Conservation (phyloP, 768 basidiomycete genomes). For the Xanthoconium purpureum region DNA sequence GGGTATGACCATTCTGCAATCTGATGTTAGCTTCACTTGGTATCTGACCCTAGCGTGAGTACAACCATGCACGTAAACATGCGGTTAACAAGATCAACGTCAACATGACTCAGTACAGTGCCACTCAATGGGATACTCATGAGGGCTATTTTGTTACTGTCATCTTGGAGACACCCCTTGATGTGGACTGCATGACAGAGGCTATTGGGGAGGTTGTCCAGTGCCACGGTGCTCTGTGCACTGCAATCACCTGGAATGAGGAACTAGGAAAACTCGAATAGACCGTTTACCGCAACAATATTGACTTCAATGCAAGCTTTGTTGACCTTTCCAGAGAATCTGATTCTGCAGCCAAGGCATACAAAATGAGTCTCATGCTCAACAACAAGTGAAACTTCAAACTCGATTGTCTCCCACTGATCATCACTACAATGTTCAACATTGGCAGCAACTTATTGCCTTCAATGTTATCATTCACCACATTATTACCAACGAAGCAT, state of each 20-base stretch:
- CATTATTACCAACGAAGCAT: conserved; percentile 32
- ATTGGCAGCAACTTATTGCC: conserved; percentile 17
- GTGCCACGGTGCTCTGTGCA: conserved; percentile 32
- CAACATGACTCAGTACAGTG: conserved; percentile 32
- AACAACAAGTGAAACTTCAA: conserved; percentile 24
- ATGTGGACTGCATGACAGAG: conserved; percentile 26
- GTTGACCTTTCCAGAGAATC: conserved; percentile 29
- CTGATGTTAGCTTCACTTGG: neutral
- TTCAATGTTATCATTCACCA: conserved; percentile 32
- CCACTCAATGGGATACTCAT: conserved; percentile 33
- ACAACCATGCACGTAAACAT: conserved; percentile 29
- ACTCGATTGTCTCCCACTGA: conserved; percentile 24
- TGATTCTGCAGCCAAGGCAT: conserved; percentile 25
- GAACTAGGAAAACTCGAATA: conserved; percentile 29
- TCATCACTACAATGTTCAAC: conserved; percentile 28
- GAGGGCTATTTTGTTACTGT: conserved; percentile 24
- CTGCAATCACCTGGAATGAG: conserved; percentile 30
- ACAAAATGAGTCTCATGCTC: conserved; percentile 28
- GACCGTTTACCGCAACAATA: conserved; percentile 26
- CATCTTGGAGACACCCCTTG: conserved; percentile 23
- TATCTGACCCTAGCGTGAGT: conserved; percentile 19
- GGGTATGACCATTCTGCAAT: conserved; percentile 15
- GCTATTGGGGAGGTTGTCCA: conserved; percentile 27
- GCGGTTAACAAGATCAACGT: conserved; percentile 27
- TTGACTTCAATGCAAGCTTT: conserved; percentile 21